Evolutionary conservation across 805 yeast species (phyloP).

Genomic region (Phaffomyces antillensis): DNA sequence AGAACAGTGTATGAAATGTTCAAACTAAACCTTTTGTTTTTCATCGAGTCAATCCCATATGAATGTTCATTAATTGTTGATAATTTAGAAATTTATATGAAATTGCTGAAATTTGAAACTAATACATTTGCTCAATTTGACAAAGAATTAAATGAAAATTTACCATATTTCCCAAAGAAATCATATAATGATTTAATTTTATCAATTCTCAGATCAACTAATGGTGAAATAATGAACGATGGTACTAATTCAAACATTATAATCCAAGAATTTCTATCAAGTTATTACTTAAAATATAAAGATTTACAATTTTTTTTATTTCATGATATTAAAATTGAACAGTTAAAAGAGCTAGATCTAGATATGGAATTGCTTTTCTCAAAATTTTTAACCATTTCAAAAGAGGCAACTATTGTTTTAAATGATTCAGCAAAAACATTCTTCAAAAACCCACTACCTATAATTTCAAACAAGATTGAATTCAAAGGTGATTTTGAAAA

Average conservation of each 20-base stretch:
- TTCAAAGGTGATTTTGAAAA: conserved; percentile 66
- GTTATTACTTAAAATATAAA: conserved; percentile 51
- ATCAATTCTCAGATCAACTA: conserved; percentile 29
- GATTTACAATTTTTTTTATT: conserved; percentile 77
- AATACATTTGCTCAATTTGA: conserved; percentile 39
- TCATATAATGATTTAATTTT: conserved; percentile 38
- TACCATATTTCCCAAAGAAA: conserved; percentile 46
- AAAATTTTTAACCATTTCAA: conserved; percentile 32
- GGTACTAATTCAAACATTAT: conserved; percentile 42
- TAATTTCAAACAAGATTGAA: conserved; percentile 30
- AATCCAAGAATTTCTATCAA: conserved; percentile 48
- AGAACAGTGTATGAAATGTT: conserved; percentile 48
- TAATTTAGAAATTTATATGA: conserved; percentile 50
- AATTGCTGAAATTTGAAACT: conserved; percentile 50
- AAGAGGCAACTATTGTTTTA: conserved; percentile 27
- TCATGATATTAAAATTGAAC: conserved; percentile 33
- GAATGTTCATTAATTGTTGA: conserved; percentile 43
- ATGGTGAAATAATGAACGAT: conserved; percentile 36
- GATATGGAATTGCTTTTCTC: conserved; percentile 20
- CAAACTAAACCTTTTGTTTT: conserved; percentile 36
- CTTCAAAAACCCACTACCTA: conserved; percentile 41
- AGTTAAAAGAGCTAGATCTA: conserved; percentile 6
- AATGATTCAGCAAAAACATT: conserved; percentile 31
- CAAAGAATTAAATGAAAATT: conserved; percentile 9
- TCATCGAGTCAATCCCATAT: conserved; percentile 32